Base-by-base conservation (phyloP, 2,329 filamentous ascomycete genomes). In the Cyphellophora europaea region DNA sequence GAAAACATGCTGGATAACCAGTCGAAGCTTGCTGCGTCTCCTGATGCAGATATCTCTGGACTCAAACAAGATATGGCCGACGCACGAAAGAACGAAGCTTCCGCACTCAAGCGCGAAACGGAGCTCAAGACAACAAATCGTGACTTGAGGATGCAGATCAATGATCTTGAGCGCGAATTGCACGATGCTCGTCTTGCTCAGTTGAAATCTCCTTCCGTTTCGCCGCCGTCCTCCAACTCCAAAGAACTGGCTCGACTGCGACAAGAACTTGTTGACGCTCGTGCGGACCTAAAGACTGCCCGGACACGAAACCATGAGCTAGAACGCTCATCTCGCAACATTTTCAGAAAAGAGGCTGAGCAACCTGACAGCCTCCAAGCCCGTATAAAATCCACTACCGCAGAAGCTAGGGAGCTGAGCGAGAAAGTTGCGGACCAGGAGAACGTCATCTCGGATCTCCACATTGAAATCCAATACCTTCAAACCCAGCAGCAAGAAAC, bases 401-500 rank as follows among this genome's bases (percentile, higher is more conserved):
- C 64, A 2, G 67, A 71, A 48, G 59, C 67, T 27, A 75, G 84
- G 54, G 72, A 77, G 19, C 66, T 91, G n/a, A 78, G 84, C 47
- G 69, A 83, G 38, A 77, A 83, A 50, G 68, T 91, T 17, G 67
- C 71, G 5, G 75, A 82, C 50, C 77, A 82, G 42, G 78, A 85
- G 36, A 67, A 74, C 36, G 70, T 75, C 11, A 72, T 88, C 32
- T 71, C 73, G 27, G 58, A 64, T 36, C 42, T 65, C 18, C 60
- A 57, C 44, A 46, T 45, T 11, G 28, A 45, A 47, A 68, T 87
- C 13, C 66, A 50, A 59, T 61, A 10, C 58, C 63, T 18, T 56
- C 64, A n/a, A 52, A 63, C 4, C 63, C 67, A 49, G 58, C 66
- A 33, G 74, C 84, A 56, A 72, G 66, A 69, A 47, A 60, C 66